Percentiles rank a stretch among this genome's conserved stretches.
Evolutionary conservation across 371 early-diverging fungal species (phyloP).

Genomic region (Mucor circinelloides): DNA sequence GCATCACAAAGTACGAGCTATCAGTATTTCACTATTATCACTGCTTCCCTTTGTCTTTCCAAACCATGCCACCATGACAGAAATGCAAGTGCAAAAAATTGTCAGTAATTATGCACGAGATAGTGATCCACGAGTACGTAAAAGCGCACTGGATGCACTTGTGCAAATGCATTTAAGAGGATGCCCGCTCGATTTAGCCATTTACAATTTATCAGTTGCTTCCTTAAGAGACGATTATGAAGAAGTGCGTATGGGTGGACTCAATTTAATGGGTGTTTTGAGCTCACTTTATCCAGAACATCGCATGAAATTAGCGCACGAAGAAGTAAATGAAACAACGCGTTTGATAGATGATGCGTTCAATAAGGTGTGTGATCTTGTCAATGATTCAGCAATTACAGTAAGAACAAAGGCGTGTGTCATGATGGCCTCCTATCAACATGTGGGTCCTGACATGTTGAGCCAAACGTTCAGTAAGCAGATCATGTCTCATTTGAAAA

Average conservation of each 20-base stretch:
- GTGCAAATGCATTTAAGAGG: conserved; percentile 56
- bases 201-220: conserved; percentile 63
- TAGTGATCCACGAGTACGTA: conserved; percentile 57
- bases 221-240: conserved; percentile 69
- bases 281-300: conserved; percentile 56
- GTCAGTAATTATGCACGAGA: conserved; percentile 58
- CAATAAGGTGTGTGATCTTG: conserved; percentile 74
- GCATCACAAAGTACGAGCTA: conserved; percentile 56
- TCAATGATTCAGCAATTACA: conserved; percentile 70
- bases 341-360: conserved; percentile 80
- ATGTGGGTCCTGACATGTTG: conserved; percentile 60
- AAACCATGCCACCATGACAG: conserved; percentile 15
- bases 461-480: conserved; percentile 79
- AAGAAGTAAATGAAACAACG: conserved; percentile 51
- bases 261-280: conserved; percentile 61
- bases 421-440: conserved; percentile 64
- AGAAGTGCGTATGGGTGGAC: conserved; percentile 69
- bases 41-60: conserved; percentile 41
- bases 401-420: conserved; percentile 74
- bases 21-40: conserved; percentile 48
- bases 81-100: conserved; percentile 47
- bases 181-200: conserved; percentile 46
- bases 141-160: conserved; percentile 57
- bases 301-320: conserved; percentile 45
- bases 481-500: conserved; percentile 66